Percentiles rank a stretch among this genome's conserved stretches.
phyloP scores from a whole-genome alignment of 2,329 filamentous ascomycete genomes.

The Alternaria brassicae region DNA sequence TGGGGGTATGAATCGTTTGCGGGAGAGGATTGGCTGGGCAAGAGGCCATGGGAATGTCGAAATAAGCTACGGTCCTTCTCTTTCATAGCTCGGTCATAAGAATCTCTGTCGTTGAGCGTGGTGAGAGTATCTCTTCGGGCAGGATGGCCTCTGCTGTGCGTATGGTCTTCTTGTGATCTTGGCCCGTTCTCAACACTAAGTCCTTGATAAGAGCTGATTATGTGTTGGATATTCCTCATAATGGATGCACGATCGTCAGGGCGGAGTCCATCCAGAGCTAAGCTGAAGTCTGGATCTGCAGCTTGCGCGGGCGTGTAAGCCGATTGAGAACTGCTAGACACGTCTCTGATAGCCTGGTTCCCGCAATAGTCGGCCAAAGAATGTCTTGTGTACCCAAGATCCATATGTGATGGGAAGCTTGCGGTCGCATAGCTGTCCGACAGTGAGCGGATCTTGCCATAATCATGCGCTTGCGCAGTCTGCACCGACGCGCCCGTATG shows the following conservation, averaged over 20 bases:
- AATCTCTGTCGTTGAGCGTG: slow-evolving; percentile 24
- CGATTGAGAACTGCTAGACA: slow-evolving; percentile 11
- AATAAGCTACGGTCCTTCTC: slow-evolving; percentile 18
- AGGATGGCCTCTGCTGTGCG: slow-evolving; percentile 7
- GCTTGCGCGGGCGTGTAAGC: slow-evolving; percentile 7
- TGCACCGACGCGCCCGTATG: slow-evolving; percentile 22
- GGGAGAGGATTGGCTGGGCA: slow-evolving; percentile 15
- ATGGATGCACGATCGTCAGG: slow-evolving; percentile 30
- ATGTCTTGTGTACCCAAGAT: slow-evolving; percentile 24
- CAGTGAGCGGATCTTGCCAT: slow-evolving; percentile 8
- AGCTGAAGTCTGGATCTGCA: slow-evolving; percentile 26
- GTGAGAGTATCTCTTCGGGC: slow-evolving; percentile 30
- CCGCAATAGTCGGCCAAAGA: slow-evolving; percentile 35
- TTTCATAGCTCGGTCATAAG: slow-evolving; percentile 15
- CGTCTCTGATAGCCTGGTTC: slow-evolving; percentile 23
- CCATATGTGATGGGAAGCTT: slow-evolving; percentile 20
- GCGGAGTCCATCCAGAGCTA: slow-evolving; percentile 33
- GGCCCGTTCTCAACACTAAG: slow-evolving; percentile 14
- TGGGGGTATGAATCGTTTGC: slow-evolving; percentile 17
- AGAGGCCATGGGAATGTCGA: slow-evolving; percentile 16
- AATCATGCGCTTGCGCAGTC: slow-evolving; percentile 23
- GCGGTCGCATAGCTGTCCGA: slow-evolving; percentile 32
- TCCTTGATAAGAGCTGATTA: slow-evolving; percentile 42
- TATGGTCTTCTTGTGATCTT: slow-evolving; percentile 5
- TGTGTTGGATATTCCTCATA: slow-evolving; percentile 46